Evolutionary conservation across 192 early-diverging fungal species (phyloP), one percentile per base, ranked within the genome.

Genomic region (Powellomyces hirtus): DNA sequence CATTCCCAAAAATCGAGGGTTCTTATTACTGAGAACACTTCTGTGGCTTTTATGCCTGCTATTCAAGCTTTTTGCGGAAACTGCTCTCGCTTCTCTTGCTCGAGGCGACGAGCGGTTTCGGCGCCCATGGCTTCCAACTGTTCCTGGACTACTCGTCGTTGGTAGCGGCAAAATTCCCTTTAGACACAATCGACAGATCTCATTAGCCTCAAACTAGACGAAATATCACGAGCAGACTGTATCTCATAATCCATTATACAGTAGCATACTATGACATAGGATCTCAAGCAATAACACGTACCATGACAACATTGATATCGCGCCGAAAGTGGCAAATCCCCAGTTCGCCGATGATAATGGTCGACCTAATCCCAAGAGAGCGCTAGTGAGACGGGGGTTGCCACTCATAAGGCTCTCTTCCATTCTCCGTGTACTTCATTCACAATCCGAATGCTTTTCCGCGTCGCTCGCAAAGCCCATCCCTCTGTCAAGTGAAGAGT

Each of bases 101-200:
- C 7, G 7, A 24, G 13, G 5, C 49, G 42, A 26, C 40, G 22
- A 13, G 38, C 24, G 14, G 38, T 60, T 24, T 50, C 69, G 20
- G 59, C 60, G 5, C 45, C 60, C 69, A 71, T 71, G 7, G 59
- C 60, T 11, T 71, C 69, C 1, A 71, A 53, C 44, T 71, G 59
- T 22, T 71, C 35, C 49, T 71, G 69, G 8, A 71, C 69, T 18
- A 71, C 61, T 0, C 60, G 38, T 34, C 61, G 0, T 38, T 71
- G 69, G 27, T 63, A 63, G 29, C 69, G 69, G 31, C 69, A 71
- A 38, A 63, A 71, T 51, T 71, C 69, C 69, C 69, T 71, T 38
- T 37, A 18, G 18, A 49, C 3, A 52, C 16, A n/a, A n/a, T n/a
- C n/a, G n/a, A 42, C 40, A 8, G 40, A 42, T 42, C 40, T 42